A percentile compares a stretch with the other conserved stretches of the same genome.
Evolutionary conservation across 2,329 filamentous ascomycete genomes (phyloP).

Genomic region (Paraphaeosphaeria minitans): DNA sequence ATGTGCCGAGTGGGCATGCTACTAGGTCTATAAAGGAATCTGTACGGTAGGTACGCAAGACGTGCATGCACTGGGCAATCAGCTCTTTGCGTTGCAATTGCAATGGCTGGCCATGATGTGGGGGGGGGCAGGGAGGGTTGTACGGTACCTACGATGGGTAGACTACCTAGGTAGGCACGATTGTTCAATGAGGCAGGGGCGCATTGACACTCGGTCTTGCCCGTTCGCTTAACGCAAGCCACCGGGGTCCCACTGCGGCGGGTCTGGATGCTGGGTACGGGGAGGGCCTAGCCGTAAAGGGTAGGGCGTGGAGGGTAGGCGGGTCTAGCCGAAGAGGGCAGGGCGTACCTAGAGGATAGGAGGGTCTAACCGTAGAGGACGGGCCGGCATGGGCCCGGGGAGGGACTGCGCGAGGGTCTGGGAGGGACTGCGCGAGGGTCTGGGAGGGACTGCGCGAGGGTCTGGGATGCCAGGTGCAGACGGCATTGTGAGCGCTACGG

Average conservation of each 20-base stretch:
- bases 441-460: not conserved
- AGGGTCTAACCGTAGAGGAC: not conserved
- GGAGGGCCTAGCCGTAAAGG: too few relatives aligned
- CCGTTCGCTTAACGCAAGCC: conserved; percentile 33
- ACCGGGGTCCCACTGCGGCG: conserved; percentile 24
- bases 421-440: conserved; percentile 1
- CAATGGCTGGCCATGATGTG: not conserved
- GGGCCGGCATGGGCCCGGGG: conserved; percentile 2
- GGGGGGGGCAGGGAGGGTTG: too few relatives aligned
- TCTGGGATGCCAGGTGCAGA: not conserved
- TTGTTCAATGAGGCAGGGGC: too few relatives aligned
- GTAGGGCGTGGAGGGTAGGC: too few relatives aligned
- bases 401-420: conserved; percentile 12
- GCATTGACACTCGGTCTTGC: conserved; percentile 6
- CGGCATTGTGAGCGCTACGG: not conserved
- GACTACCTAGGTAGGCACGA: too few relatives aligned
- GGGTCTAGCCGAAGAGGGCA: too few relatives aligned
- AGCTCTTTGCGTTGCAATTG: too few relatives aligned
- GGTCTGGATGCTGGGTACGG: too few relatives aligned
- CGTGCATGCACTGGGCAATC: not conserved
- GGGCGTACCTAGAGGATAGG: too few relatives aligned
- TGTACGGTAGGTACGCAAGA: not conserved
- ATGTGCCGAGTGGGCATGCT: not conserved
- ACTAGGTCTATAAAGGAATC: not conserved
- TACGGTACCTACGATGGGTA: too few relatives aligned